A percentile compares a stretch with the other conserved stretches of the same genome.
Conservation (phyloP, 1,284 basidiomycete genomes). For the Moniliophthora roreri region DNA sequence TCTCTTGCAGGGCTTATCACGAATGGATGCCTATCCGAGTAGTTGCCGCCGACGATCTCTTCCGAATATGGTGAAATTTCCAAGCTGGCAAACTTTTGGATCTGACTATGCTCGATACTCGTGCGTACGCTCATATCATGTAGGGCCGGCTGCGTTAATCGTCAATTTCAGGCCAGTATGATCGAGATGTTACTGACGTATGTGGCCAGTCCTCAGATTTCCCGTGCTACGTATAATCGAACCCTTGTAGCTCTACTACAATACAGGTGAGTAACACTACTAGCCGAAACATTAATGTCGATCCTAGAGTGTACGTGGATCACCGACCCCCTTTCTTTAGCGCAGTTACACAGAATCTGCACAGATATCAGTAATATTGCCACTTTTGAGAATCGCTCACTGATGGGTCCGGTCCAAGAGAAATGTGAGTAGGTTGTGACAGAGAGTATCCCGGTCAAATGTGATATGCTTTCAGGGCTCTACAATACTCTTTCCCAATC, state of each 20-base stretch:
- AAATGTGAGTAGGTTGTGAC: slow-evolving; percentile 34
- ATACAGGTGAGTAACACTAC: slow-evolving; percentile 37
- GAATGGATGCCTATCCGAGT: slow-evolving; percentile 74
- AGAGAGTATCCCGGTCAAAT: neutral
- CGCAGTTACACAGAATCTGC: neutral
- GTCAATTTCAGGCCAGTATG: slow-evolving; percentile 48
- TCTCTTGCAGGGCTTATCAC: slow-evolving; percentile 49
- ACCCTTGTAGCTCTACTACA: slow-evolving; percentile 48
- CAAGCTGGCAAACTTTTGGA: slow-evolving; percentile 62
- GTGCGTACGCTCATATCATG: slow-evolving; percentile 31
- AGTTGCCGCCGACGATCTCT: slow-evolving; percentile 57
- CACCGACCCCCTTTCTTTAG: no score
- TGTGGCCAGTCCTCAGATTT: slow-evolving; percentile 14
- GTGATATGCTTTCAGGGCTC: slow-evolving; percentile 44
- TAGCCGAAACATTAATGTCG: neutral
- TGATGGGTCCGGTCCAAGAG: slow-evolving; percentile 62
- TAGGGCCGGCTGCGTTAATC: slow-evolving; percentile 23
- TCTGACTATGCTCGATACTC: slow-evolving; percentile 64
- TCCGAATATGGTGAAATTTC: slow-evolving; percentile 70
- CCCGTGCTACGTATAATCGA: slow-evolving; percentile 20
- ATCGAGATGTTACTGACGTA: slow-evolving; percentile 63
- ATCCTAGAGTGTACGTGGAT: neutral
- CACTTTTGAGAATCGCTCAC: slow-evolving; percentile 44
- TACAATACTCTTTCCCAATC: slow-evolving; percentile 48
- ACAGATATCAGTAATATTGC: slow-evolving; percentile 45